Conservation (phyloP, 176 grass and related monocot species). For the Oryza australiensis region DNA sequence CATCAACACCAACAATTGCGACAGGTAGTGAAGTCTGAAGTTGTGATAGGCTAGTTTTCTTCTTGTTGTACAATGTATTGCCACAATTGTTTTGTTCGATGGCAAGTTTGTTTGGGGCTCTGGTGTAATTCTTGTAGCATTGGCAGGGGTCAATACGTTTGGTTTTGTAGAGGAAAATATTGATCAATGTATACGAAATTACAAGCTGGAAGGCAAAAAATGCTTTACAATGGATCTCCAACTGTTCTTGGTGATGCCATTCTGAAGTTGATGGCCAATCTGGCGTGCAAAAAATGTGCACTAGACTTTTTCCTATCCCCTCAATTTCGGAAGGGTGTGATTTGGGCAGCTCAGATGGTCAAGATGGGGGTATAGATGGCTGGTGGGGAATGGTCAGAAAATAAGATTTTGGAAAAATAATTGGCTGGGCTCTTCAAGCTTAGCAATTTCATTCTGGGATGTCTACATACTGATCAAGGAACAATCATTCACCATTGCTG, state of each 20-base stretch:
- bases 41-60: not conserved
- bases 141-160: not conserved
- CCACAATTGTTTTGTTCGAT: not conserved
- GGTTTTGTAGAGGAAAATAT: not conserved
- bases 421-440: too few species aligned
- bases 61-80: not conserved
- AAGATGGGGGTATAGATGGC: too few species aligned
- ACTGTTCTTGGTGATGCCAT: not conserved
- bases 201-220: not conserved
- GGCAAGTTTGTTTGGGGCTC: not conserved
- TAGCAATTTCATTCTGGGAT: too few species aligned
- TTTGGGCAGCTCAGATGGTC: too few species aligned
- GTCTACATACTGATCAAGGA: too few species aligned
- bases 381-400: too few species aligned
- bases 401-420: too few species aligned
- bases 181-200: not conserved
- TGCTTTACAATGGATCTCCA: not conserved
- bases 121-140: slow-evolving; percentile 1
- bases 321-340: too few species aligned
- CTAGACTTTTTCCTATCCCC: too few species aligned
- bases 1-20: not conserved
- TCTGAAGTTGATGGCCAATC: not conserved
- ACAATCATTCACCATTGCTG: too few species aligned
- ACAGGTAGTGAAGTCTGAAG: not conserved
- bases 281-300: not conserved